phyloP scores from a whole-genome alignment of 1,139 yeast genomes.

The Candida buenavistaensis region DNA sequence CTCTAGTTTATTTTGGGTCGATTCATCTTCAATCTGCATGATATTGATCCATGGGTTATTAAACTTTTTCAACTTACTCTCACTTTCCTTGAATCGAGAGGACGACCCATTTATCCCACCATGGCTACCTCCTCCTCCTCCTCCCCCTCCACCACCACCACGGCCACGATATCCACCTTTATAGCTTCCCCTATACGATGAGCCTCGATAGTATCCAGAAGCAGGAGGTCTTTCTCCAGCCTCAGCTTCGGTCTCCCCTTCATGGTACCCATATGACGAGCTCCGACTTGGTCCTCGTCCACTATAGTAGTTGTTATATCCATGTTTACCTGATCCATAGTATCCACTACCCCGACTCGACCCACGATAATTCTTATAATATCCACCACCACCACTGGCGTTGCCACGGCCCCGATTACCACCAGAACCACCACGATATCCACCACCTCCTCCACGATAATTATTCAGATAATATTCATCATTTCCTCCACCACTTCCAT shows the following conservation, averaged over 20 bases:
- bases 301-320: constrained; percentile 4
- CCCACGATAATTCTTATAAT: constrained; percentile 16
- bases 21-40: constrained; percentile 23
- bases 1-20: constrained; percentile 22
- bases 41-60: constrained; percentile 31
- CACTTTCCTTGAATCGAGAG: constrained; percentile 13
- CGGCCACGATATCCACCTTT: constrained; percentile 12
- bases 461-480: constrained; percentile 9
- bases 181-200: constrained; percentile 6
- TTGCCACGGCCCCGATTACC: constrained; percentile 8
- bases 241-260: too few species aligned
- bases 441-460: constrained; percentile 15
- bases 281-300: constrained; percentile 5
- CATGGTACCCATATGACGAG: constrained; percentile 2
- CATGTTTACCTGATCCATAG: background rate
- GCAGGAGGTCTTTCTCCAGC: constrained; percentile 4
- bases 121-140: constrained; percentile 9
- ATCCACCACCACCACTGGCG: constrained; percentile 28
- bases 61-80: constrained; percentile 19
- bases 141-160: constrained; percentile 7
- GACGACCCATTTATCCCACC: constrained; percentile 3
- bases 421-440: constrained; percentile 7
- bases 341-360: constrained; percentile 9
- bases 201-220: constrained; percentile 4
- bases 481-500: constrained; percentile 3